These are phyloP conservation scores for Phytophthora nicotianae DNA, from an alignment of 352 stramenopile species.

Conservation along the genomic window DNA sequence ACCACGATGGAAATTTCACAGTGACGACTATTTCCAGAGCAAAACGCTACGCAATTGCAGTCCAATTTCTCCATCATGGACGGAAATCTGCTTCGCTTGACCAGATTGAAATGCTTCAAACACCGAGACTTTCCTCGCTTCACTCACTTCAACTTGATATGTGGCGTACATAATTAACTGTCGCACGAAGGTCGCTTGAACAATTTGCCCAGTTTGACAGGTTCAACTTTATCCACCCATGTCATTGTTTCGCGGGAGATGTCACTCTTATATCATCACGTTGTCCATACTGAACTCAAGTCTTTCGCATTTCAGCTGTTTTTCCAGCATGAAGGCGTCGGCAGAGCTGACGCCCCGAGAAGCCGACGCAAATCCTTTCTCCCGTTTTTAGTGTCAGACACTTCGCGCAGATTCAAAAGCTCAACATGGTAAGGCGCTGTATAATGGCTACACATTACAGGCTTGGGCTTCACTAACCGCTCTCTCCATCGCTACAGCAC, in stretches of 20 bases:
- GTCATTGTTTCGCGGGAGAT: no score
- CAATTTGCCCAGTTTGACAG: no score
- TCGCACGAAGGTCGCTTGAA: slow-evolving; percentile 14
- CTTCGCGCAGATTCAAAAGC: slow-evolving; percentile 5
- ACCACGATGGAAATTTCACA: slow-evolving; percentile 12
- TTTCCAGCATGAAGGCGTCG: background rate
- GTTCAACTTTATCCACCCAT: slow-evolving; percentile 1
- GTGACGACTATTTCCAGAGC: no score
- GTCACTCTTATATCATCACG: no score
- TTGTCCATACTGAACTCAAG: slow-evolving; percentile 7
- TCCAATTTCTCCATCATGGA: slow-evolving; percentile 6
- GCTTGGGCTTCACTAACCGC: background rate
- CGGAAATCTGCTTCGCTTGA: background rate
- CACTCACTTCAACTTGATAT: slow-evolving; percentile 11
- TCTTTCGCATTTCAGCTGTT: slow-evolving; percentile 8
- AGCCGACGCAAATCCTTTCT: slow-evolving; percentile 32
- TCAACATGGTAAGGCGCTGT: slow-evolving; percentile 19
- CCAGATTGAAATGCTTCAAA: background rate
- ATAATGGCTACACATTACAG: slow-evolving; percentile 19
- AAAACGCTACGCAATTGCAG: background rate
- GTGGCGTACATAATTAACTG: slow-evolving; percentile 1
- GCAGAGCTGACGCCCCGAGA: slow-evolving; percentile 13
- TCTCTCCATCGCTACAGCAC: slow-evolving; percentile 22
- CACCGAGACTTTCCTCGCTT: background rate
- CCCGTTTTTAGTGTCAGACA: slow-evolving; percentile 11